Evolutionary conservation across 768 basidiomycete genomes (phyloP), one percentile per base, ranked within the genome.

Genomic region (Mycena rebaudengoi): DNA sequence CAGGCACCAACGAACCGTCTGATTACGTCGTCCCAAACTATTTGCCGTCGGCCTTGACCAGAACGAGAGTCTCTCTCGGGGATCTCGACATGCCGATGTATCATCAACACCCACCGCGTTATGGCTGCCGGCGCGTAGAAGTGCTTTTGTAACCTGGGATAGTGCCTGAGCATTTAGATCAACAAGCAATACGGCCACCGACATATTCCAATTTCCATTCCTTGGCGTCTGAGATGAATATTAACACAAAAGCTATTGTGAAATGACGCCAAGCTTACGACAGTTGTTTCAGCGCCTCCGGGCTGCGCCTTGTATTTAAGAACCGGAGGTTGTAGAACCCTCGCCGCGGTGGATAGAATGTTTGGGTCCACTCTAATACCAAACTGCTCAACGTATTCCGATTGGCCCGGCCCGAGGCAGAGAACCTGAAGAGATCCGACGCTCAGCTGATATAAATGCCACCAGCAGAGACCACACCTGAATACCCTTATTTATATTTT

Each of bases 141-240:
- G 29, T 82, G 81, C 64, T 90, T 90, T 60, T 91, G 87, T 3
- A 89, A 79, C 81, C 74, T 32, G 85, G 85, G 26, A 84, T 80
- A 2, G 71, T 65, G 0, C 85, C 83, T 33, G 39, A 12, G 8
- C 21, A 5, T 11, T 53, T 14, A 5, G 8, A 56, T 23, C 43
- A 40, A 13, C 16, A 40, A 28, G 12, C 21, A 4, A 7, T n/a
- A 12, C 7, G 7, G 23, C 18, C 14, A 25, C 60, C 2, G 37
- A 62, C 92, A 94, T 91, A 55, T 92, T 93, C 92, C 92, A 94
- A 0, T 85, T 74, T 7, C 92, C 92, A 55, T 91, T 86, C 7
- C 71, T 76, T 0, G 91, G 91, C 21, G 69, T 72, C 89, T 91
- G 30, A 32, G n/a, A 14, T 18, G 30, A 28, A 6, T 41, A 50